phyloP scores from a whole-genome alignment of 352 stramenopile species.

The Globisporangium sylvaticum region DNA sequence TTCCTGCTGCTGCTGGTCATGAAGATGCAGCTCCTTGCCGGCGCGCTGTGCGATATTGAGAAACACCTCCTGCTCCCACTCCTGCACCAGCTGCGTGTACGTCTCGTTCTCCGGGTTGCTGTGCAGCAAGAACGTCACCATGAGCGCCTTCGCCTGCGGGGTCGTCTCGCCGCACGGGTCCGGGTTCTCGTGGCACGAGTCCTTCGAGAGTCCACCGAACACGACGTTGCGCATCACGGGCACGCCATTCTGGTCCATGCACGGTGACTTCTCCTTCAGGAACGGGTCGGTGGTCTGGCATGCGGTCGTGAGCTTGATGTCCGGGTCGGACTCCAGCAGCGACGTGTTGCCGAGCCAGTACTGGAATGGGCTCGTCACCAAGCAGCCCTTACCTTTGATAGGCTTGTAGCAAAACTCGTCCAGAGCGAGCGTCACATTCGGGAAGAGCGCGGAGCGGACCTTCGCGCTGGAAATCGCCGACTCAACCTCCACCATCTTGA shows the following conservation, averaged over 20 bases:
- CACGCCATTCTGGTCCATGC: slow-evolving; percentile 88
- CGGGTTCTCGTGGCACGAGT: slow-evolving; percentile 69
- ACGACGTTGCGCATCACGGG: slow-evolving; percentile 88
- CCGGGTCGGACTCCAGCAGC: slow-evolving; percentile 56
- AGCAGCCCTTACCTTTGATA: slow-evolving; percentile 72
- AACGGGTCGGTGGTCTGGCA: slow-evolving; percentile 73
- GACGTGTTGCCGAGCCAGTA: slow-evolving; percentile 66
- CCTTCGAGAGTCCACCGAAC: slow-evolving; percentile 66
- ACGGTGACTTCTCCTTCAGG: slow-evolving; percentile 56
- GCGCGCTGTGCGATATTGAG: slow-evolving; percentile 31
- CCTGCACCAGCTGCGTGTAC: slow-evolving; percentile 67
- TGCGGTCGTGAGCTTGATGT: slow-evolving; percentile 85
- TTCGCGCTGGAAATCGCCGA: slow-evolving; percentile 39
- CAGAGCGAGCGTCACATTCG: slow-evolving; percentile 39
- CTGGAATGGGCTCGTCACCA: slow-evolving; percentile 82
- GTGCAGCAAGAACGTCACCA: slow-evolving; percentile 87
- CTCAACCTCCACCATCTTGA: slow-evolving; percentile 63
- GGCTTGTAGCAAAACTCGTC: slow-evolving; percentile 79
- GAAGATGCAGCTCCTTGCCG: not conserved
- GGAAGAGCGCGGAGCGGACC: slow-evolving; percentile 20
- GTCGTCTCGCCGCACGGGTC: slow-evolving; percentile 83
- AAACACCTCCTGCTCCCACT: slow-evolving; percentile 84
- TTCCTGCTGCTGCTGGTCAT: not conserved
- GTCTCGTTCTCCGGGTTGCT: slow-evolving; percentile 70
- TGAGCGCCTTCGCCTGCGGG: slow-evolving; percentile 64